Conservation (phyloP, 2,329 filamentous ascomycete species). For the Aureobasidium sp. region DNA sequence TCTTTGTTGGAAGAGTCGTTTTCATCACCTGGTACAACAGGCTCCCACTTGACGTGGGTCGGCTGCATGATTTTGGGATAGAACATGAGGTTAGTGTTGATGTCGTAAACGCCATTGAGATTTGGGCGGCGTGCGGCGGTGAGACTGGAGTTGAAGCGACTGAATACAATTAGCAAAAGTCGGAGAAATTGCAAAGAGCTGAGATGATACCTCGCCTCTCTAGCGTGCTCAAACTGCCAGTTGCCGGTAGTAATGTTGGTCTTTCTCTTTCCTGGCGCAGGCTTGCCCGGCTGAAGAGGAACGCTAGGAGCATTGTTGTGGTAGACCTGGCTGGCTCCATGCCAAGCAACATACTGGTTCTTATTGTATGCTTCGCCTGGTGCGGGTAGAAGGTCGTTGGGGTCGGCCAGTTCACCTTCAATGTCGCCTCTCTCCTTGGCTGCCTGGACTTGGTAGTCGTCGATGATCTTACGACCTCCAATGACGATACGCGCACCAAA, state of each 20-base stretch:
- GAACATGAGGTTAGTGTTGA: conserved; percentile 87
- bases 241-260: conserved; percentile 87
- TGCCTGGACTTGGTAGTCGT: conserved; percentile 79
- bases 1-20: conserved; percentile 19
- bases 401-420: conserved; percentile 86
- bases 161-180: conserved; percentile 31
- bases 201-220: conserved; percentile 67
- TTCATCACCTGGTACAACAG: conserved; percentile 40
- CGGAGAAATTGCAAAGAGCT: conserved; percentile 12
- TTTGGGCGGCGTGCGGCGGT: conserved; percentile 59
- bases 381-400: conserved; percentile 67
- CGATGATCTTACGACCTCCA: conserved; percentile 72
- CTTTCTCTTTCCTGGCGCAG: conserved; percentile 65
- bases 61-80: conserved; percentile 84
- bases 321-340: conserved; percentile 92
- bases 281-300: conserved; percentile 66
- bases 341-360: conserved; percentile 98
- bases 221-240: conserved; percentile 93
- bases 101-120: conserved; percentile 73
- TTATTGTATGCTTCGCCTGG: conserved; percentile 90
- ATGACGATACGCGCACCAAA: conserved; percentile 93
- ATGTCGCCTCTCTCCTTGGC: conserved; percentile 67
- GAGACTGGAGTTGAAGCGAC: conserved; percentile 74
- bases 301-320: conserved; percentile 66
- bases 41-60: conserved; percentile 74